These are phyloP conservation scores for Scytalidium lignicola DNA, from an alignment of 2,329 filamentous ascomycete genomes.

Conservation along the genomic window DNA sequence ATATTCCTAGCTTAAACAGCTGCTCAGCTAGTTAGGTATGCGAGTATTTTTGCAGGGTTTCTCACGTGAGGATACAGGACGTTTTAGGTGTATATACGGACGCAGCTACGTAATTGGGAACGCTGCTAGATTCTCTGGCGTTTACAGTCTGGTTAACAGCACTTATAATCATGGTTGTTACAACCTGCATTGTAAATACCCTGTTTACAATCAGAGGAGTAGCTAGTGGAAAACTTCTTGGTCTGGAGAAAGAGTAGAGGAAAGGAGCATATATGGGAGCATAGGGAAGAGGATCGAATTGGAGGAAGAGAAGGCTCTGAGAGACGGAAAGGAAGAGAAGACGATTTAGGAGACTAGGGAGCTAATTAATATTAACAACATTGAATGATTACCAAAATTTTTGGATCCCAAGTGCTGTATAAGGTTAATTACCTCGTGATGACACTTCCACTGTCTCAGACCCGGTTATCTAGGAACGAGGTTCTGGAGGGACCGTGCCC, in stretches of 20 bases:
- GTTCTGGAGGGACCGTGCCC: no score
- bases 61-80: conserved; percentile 34
- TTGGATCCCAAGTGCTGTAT: no score
- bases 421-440: no score
- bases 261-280: conserved; percentile 24
- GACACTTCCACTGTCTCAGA: no score
- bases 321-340: no score
- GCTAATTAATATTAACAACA: no score
- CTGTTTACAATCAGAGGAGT: conserved; percentile 28
- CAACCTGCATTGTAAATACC: conserved; percentile 28
- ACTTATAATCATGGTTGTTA: conserved; percentile 29
- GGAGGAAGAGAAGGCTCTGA: no score
- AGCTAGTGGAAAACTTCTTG: conserved; percentile 25
- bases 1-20: conserved; percentile 29
- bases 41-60: conserved; percentile 33
- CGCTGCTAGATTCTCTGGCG: conserved; percentile 31
- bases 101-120: conserved; percentile 31
- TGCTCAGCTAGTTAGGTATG: conserved; percentile 25
- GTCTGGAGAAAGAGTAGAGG: conserved; percentile 25
- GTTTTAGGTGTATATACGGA: conserved; percentile 38
- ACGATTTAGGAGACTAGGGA: no score
- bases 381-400: no score
- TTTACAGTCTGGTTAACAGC: conserved; percentile 34
- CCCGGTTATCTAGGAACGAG: no score
- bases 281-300: no score